phyloP scores from a whole-genome alignment of 2,329 filamentous ascomycete genomes.

The Paecilomyces variotii region DNA sequence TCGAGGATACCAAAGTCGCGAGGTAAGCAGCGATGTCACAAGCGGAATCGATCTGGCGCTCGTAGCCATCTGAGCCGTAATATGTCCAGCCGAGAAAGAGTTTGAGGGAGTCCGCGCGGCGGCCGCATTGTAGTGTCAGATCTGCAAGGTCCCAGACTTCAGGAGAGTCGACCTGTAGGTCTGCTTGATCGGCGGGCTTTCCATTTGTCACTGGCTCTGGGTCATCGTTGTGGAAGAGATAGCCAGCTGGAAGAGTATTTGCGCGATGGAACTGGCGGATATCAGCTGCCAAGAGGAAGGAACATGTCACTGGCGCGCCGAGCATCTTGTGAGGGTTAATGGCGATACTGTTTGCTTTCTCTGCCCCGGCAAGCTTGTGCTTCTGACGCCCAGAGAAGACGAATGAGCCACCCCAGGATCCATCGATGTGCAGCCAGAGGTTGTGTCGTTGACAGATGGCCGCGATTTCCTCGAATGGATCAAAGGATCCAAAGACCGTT shows the following conservation, averaged over 20 bases:
- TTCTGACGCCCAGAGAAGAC: conserved; percentile 63
- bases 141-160: conserved; percentile 87
- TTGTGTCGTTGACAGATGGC: conserved; percentile 61
- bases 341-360: conserved; percentile 72
- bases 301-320: conserved; percentile 81
- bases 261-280: conserved; percentile 68
- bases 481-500: conserved; percentile 84
- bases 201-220: conserved; percentile 27
- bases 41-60: conserved; percentile 59
- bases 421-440: conserved; percentile 91
- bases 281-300: conserved; percentile 75
- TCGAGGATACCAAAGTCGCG: conserved; percentile 48
- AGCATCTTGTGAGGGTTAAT: conserved; percentile 98
- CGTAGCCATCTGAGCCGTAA: conserved; percentile 71
- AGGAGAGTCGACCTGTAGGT: conserved; percentile 24
- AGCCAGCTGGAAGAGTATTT: conserved; percentile 80
- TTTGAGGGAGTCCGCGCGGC: conserved; percentile 78
- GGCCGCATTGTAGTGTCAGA: conserved; percentile 85
- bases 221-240: conserved; percentile 62
- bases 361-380: conserved; percentile 58
- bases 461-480: conserved; percentile 65
- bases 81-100: conserved; percentile 84
- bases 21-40: conserved; percentile 65
- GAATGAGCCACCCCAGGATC: conserved; percentile 79
- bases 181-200: conserved; percentile 9